These are phyloP conservation scores for Rhodotorula sp. DNA, from an alignment of 1,284 basidiomycete genomes.

Conservation along the genomic window DNA sequence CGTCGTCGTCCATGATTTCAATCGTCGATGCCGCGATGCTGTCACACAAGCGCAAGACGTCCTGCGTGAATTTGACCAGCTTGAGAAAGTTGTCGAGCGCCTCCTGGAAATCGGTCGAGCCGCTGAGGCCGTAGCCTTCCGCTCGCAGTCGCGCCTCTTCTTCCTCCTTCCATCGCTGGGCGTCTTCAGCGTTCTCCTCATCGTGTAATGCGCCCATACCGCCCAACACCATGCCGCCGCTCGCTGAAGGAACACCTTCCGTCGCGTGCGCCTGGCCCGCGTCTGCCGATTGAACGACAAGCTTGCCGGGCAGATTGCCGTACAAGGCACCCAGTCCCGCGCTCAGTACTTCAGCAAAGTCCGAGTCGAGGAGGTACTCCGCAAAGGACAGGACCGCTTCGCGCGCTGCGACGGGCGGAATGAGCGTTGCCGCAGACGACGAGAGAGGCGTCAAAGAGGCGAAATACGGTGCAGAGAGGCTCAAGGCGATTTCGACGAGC, in stretches of 20 bases:
- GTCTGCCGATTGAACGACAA: constrained; percentile 51
- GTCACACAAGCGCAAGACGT: constrained; percentile 56
- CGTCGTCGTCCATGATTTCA: background rate
- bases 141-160: constrained; percentile 58
- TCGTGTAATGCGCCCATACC: constrained; percentile 54
- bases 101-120: constrained; percentile 69
- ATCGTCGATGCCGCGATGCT: constrained; percentile 55
- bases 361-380: constrained; percentile 90
- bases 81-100: constrained; percentile 85
- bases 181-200: constrained; percentile 52
- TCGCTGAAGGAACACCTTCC: constrained; percentile 31
- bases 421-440: background rate
- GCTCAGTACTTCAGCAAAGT: constrained; percentile 92
- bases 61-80: constrained; percentile 86
- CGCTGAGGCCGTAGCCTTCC: constrained; percentile 70
- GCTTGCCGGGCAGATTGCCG: constrained; percentile 82
- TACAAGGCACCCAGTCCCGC: constrained; percentile 93
- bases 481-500: constrained; percentile 91
- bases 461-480: constrained; percentile 52
- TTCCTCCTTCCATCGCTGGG: constrained; percentile 58
- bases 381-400: constrained; percentile 81
- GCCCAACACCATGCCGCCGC: constrained; percentile 61
- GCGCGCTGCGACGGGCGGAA: constrained; percentile 54
- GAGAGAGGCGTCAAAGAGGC: constrained; percentile 41
- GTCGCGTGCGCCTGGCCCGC: background rate